Evolutionary conservation across 2,329 filamentous ascomycete genomes (phyloP), one percentile per base, ranked within the genome.

Genomic region (Emmonsia crescens): DNA sequence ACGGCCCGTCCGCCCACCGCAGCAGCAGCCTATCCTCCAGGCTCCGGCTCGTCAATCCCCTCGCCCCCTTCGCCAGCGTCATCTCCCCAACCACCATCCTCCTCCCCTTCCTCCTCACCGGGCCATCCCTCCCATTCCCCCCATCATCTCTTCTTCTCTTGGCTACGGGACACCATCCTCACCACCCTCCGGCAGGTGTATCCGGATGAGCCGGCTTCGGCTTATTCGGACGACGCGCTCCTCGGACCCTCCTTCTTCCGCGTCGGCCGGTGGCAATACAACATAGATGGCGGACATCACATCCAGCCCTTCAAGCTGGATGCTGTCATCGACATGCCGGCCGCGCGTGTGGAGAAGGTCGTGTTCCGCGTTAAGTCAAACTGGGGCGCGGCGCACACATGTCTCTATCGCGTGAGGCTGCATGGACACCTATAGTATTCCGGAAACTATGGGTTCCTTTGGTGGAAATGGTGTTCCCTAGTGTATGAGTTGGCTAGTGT

Each of bases 341-440:
- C 66, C 1, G 65, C 75, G 10, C 70, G 73, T 1, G 73, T 76
- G 14, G 69, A 75, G 51, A 73, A 72, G 57, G 74, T 78, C 24
- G 74, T 76, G 16, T 66, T 80, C 38, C 70, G 78, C 5, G 71
- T 76, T 19, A 75, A 71, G 24, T 74, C 72, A 1, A 80, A 79
- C 61, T 78, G 77, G 72, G 78, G 77, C 4, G 72, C 67, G 4
- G 67, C 74, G 27, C 67, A 75, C 60, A 78, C 77, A 1, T 80
- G 78, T 64, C 64, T 80, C 44, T 79, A 79, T 67, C 74, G 78
- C n/a, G 63, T 79, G 59, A 74, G 74, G 56, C 61, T 80, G 57
- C 73, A 78, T 66, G 78, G 78, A 14, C 51, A 54, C 29, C 14
- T 54, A 38, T 54, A 54, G 27, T 52, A 48, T 14, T 52, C 49